phyloP scores from a whole-genome alignment of 1,284 basidiomycete genomes.

The Earliella scabrosa region DNA sequence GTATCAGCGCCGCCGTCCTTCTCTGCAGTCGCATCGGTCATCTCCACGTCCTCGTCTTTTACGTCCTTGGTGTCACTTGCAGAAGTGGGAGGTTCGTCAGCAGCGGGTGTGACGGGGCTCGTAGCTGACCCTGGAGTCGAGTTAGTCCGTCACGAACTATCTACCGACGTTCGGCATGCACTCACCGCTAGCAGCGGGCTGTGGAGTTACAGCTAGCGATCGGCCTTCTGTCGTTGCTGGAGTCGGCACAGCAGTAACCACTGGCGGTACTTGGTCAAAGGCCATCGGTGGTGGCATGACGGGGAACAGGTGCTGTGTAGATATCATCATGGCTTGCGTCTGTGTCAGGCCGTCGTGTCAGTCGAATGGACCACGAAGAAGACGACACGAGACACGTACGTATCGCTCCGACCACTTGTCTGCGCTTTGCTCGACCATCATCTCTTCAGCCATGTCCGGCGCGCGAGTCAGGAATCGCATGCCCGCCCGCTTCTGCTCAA shows the following conservation, averaged over 20 bases:
- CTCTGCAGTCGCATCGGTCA: slow-evolving; percentile 15
- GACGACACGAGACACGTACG: no score
- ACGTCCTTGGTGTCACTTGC: slow-evolving; percentile 20
- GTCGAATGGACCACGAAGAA: no score
- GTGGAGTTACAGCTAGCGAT: slow-evolving; percentile 24
- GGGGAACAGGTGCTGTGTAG: slow-evolving; percentile 82
- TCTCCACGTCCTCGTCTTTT: slow-evolving; percentile 27
- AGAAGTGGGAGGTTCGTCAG: slow-evolving; percentile 7
- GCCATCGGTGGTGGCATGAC: slow-evolving; percentile 25
- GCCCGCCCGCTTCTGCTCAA: slow-evolving; percentile 73
- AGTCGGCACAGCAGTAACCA: slow-evolving; percentile 28
- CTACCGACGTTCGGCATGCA: not conserved
- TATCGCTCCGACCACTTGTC: slow-evolving; percentile 51
- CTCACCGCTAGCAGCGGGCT: slow-evolving; percentile 23
- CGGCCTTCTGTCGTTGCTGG: slow-evolving; percentile 22
- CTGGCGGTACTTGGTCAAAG: slow-evolving; percentile 28
- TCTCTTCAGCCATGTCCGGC: slow-evolving; percentile 72
- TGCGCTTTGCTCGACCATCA: slow-evolving; percentile 65
- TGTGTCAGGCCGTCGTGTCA: slow-evolving; percentile 37
- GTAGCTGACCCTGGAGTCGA: slow-evolving; percentile 8
- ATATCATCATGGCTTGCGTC: slow-evolving; percentile 87
- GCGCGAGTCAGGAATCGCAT: slow-evolving; percentile 48
- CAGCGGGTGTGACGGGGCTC: slow-evolving; percentile 13
- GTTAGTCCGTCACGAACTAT: not conserved
- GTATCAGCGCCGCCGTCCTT: slow-evolving; percentile 25